Evolutionary conservation across 768 basidiomycete genomes (phyloP).

Genomic region (Lyophyllum shimeji): DNA sequence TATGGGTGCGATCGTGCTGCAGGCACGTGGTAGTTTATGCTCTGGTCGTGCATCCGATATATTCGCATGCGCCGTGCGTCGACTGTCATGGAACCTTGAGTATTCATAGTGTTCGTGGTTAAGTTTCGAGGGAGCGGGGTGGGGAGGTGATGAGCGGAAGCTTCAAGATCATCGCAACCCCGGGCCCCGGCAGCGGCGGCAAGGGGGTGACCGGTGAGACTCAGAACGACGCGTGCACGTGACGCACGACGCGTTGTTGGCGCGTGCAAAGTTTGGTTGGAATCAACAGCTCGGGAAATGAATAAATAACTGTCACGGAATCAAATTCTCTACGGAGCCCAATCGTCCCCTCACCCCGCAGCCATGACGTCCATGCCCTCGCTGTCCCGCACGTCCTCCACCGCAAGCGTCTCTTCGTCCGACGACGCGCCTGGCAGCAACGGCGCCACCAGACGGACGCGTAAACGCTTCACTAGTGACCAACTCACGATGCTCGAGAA

Average conservation of each 20-base stretch:
- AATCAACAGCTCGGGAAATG: conserved; percentile 19
- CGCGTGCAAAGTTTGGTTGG: conserved; percentile 22
- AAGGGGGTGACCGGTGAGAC: no score
- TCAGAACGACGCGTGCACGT: not conserved
- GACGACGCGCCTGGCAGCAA: conserved; percentile 41
- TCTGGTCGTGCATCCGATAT: no score
- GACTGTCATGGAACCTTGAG: no score
- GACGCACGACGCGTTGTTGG: conserved; percentile 7
- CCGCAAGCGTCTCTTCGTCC: conserved; percentile 52
- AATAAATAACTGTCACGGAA: conserved; percentile 19
- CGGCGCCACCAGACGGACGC: conserved; percentile 49
- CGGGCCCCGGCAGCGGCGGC: no score
- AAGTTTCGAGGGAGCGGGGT: no score
- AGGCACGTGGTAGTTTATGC: no score
- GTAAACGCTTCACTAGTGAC: conserved; percentile 65
- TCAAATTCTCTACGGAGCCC: conserved; percentile 14
- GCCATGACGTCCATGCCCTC: conserved; percentile 11
- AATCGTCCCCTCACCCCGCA: conserved; percentile 4
- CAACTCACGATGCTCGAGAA: conserved; percentile 75
- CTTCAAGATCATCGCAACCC: no score
- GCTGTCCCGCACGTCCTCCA: conserved; percentile 51
- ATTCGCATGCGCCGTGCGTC: no score
- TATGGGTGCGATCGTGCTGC: no score
- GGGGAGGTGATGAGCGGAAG: no score
- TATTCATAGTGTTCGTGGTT: no score